Evolutionary conservation across 495 filamentous ascomycete species (phyloP).

Genomic region (Penicillium crystallinum): DNA sequence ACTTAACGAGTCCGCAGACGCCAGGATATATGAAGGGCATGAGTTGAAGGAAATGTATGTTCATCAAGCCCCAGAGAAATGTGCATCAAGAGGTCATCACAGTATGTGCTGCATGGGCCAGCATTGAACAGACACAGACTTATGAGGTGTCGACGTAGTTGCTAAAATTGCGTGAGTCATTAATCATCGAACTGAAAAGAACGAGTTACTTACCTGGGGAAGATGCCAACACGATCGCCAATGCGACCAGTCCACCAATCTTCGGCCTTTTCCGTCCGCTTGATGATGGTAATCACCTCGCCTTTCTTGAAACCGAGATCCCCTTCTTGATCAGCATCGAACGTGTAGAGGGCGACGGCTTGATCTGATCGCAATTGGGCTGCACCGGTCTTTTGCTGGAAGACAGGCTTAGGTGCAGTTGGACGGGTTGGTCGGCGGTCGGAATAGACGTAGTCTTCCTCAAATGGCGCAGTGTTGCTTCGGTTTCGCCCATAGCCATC

Average conservation of each 20-base stretch:
- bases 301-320: slow-evolving; percentile 97
- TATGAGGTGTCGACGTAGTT: slow-evolving; percentile 44
- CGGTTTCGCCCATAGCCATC: slow-evolving; percentile 44
- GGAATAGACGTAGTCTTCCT: slow-evolving; percentile 56
- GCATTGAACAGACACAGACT: slow-evolving; percentile 5
- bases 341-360: slow-evolving; percentile 83
- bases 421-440: slow-evolving; percentile 59
- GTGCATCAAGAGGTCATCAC: slow-evolving; percentile 6
- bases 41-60: slow-evolving; percentile 9
- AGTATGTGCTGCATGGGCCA: slow-evolving; percentile 25
- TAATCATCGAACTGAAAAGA: not conserved
- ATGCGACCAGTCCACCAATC: slow-evolving; percentile 80
- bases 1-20: slow-evolving; percentile 5
- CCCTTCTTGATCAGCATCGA: slow-evolving; percentile 88
- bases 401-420: slow-evolving; percentile 82
- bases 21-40: slow-evolving; percentile 14
- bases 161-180: slow-evolving; percentile 19
- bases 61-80: slow-evolving; percentile 3
- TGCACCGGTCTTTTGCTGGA: slow-evolving; percentile 57
- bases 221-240: slow-evolving; percentile 59
- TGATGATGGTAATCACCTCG: slow-evolving; percentile 93
- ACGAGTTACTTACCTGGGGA: slow-evolving; percentile 45
- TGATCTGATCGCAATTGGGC: slow-evolving; percentile 67
- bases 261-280: slow-evolving; percentile 88
- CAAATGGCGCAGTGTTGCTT: slow-evolving; percentile 41